Evolutionary conservation across 208 protist genomes (phyloP), one percentile per base, ranked within the genome.

Genomic region (Trypanosomatidae sp.): DNA sequence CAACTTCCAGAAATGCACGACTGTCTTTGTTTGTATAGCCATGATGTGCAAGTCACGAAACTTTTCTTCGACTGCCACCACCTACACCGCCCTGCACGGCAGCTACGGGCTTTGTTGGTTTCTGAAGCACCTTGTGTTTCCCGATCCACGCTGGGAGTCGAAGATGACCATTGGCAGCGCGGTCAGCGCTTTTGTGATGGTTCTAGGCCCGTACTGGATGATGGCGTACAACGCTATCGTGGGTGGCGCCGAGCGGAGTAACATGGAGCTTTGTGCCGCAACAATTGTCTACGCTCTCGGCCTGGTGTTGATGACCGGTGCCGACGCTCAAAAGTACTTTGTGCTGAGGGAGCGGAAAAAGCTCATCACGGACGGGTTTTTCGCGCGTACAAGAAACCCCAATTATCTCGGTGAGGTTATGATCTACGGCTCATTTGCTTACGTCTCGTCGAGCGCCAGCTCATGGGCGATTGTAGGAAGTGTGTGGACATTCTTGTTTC

Each of bases 391-490:
- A 10, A 74, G 92, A 10, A 90, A 97, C 68, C 92, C 92, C 13
- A 97, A 97, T 56, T 97, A 97, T 62, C 83, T 97, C 15, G 92
- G 92, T 17, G 92, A 97, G 71, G 89, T 95, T 69, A 89, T 97
- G 79, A 91, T 97, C 67, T 97, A 97, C 67, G 89, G 89, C 30
- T 85, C 88, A 0, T 95, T 97, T 77, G 90, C 90, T 4, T 92
- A 81, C 70, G 80, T 95, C 8, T 92, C 92, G 25, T 69, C 71
- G 9, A 58, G 79, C 65, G 28, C 66, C 17, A 80, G 73, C 46
- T 94, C 92, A 15, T 88, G 83, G 85, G 80, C 62, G 10, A 77
- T 95, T 12, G 74, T 95, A 1, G 80, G 77, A 19, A 84, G 76
- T 73, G 80, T 95, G 28, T 94, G 90, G 88, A 80, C 77, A 5